Evolutionary conservation across 1,284 basidiomycete species (phyloP).

Genomic region (Ceratobasidium sp.): DNA sequence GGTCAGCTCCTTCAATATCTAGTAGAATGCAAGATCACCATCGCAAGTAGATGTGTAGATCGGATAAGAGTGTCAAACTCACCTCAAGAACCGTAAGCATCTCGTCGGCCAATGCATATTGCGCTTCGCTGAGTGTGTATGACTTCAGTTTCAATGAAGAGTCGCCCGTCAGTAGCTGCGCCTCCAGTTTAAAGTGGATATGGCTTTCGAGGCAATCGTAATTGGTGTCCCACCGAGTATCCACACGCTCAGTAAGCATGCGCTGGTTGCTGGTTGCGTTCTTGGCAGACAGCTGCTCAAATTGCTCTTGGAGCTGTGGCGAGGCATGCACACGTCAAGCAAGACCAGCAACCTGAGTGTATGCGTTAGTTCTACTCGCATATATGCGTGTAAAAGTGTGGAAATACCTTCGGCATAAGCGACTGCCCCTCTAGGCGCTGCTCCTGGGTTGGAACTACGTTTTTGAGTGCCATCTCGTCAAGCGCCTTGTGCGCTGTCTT

Average conservation of each 20-base stretch:
- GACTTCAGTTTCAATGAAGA: background rate
- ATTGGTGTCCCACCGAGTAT: conserved; percentile 13
- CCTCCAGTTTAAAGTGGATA: conserved; percentile 6
- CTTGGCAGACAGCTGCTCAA: conserved; percentile 1
- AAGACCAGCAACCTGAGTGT: conserved; percentile 27
- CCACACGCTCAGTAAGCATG: conserved; percentile 13
- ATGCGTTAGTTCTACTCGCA: conserved; percentile 13
- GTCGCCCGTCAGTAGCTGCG: background rate
- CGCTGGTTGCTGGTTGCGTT: background rate
- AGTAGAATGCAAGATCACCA: background rate
- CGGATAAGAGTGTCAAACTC: background rate
- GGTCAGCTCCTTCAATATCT: conserved; percentile 31
- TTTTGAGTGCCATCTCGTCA: background rate
- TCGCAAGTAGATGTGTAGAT: too few species aligned
- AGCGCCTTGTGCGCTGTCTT: conserved; percentile 4
- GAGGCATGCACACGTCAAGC: conserved; percentile 9
- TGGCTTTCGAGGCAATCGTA: conserved; percentile 11
- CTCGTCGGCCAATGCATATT: conserved; percentile 6
- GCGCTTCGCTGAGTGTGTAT: background rate
- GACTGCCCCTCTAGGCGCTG: background rate
- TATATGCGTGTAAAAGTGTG: background rate
- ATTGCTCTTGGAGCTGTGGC: background rate
- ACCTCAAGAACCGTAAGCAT: conserved; percentile 19
- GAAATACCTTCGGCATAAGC: conserved; percentile 12
- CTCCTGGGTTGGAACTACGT: conserved; percentile 3